Evolutionary conservation across 2,329 filamentous ascomycete genomes (phyloP).

Genomic region (Diaporthe sp.): DNA sequence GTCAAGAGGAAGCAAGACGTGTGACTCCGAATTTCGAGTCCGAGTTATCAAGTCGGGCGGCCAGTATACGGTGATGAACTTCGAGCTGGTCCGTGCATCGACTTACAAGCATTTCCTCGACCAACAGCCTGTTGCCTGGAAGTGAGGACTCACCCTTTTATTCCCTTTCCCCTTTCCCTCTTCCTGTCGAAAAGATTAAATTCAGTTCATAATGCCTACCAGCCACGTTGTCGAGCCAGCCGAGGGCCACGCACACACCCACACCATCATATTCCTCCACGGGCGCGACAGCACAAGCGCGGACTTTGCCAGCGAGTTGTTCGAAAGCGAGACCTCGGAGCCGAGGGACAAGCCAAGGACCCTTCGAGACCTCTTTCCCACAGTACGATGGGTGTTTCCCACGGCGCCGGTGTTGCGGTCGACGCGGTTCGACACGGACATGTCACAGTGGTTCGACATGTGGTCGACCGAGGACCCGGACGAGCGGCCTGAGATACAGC

Average conservation of each 20-base stretch:
- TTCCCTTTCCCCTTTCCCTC: too few relatives aligned
- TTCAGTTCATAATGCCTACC: background rate
- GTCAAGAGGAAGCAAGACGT: too few relatives aligned
- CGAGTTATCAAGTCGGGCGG: too few relatives aligned
- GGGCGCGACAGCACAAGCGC: conserved; percentile 56
- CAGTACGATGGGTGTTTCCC: conserved; percentile 50
- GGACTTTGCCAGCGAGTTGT: conserved; percentile 57
- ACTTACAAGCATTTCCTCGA: background rate
- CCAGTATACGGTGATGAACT: too few relatives aligned
- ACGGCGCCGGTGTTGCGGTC: conserved; percentile 42
- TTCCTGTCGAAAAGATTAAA: background rate
- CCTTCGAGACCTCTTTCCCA: conserved; percentile 43
- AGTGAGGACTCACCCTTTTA: background rate
- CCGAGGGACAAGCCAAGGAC: conserved; percentile 42
- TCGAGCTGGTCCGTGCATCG: background rate
- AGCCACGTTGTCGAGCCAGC: background rate
- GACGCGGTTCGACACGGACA: conserved; percentile 42
- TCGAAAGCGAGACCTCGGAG: conserved; percentile 52
- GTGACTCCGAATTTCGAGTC: too few relatives aligned
- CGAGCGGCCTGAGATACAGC: conserved; percentile 42
- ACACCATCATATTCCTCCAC: conserved; percentile 62
- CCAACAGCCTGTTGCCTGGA: background rate
- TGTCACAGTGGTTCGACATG: conserved; percentile 50
- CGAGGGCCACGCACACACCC: conserved; percentile 49
- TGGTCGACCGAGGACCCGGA: conserved; percentile 65